Evolutionary conservation across 345 rosid genomes (phyloP).

Genomic region (Clarkia xantiana): DNA sequence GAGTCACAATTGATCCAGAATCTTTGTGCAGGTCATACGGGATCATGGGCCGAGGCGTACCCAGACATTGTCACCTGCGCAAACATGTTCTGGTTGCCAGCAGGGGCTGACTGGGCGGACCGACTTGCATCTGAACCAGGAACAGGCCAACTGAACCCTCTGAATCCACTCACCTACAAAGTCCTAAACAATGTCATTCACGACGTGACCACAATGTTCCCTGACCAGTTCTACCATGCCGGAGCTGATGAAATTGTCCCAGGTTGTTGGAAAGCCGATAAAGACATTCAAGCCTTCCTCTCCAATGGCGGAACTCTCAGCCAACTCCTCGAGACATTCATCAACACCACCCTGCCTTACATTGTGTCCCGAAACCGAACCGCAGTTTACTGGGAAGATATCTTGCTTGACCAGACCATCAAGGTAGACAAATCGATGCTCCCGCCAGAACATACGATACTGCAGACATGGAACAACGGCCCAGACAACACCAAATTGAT

Average conservation of each 20-base stretch:
- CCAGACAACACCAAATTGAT: slow-evolving; percentile 50
- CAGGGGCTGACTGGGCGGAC: slow-evolving; percentile 20
- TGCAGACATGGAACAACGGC: slow-evolving; percentile 83
- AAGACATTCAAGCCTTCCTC: slow-evolving; percentile 37
- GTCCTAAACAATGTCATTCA: slow-evolving; percentile 46
- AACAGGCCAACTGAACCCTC: slow-evolving; percentile 76
- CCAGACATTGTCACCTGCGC: slow-evolving; percentile 74
- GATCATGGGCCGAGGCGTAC: slow-evolving; percentile 79
- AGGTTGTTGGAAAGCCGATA: slow-evolving; percentile 75
- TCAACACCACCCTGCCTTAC: slow-evolving; percentile 45
- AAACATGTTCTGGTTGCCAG: slow-evolving; percentile 84
- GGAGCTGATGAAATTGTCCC: slow-evolving; percentile 70
- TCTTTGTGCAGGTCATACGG: slow-evolving; percentile 39
- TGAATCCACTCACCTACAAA: slow-evolving; percentile 55
- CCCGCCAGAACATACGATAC: slow-evolving; percentile 44
- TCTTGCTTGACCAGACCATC: slow-evolving; percentile 29
- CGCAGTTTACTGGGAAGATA: slow-evolving; percentile 80
- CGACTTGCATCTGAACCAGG: slow-evolving; percentile 72
- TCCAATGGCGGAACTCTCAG: slow-evolving; percentile 49
- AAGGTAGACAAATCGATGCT: slow-evolving; percentile 37
- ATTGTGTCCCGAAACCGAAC: slow-evolving; percentile 57
- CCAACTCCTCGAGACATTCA: slow-evolving; percentile 50
- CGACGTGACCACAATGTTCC: slow-evolving; percentile 37
- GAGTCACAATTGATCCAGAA: not conserved
- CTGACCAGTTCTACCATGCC: slow-evolving; percentile 60